Percentiles rank a stretch among this genome's conserved stretches.
These are phyloP conservation scores for Ramalina peruviana DNA, from an alignment of 495 filamentous ascomycete genomes.

Conservation along the genomic window DNA sequence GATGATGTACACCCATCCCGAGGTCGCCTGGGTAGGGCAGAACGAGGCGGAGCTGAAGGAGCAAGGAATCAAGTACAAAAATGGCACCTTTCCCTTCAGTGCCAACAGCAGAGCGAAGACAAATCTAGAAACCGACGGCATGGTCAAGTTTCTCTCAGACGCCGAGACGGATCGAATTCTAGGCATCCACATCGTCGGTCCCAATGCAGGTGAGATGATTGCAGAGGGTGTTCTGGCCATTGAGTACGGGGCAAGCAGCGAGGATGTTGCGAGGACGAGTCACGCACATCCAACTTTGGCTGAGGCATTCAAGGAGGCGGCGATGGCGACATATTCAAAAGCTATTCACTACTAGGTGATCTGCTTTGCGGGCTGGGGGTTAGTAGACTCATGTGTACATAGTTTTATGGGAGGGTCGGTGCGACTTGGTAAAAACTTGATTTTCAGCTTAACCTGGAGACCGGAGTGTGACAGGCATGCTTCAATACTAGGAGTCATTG, in stretches of 20 bases:
- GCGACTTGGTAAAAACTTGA: no score
- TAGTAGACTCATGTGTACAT: no score
- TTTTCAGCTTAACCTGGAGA: no score
- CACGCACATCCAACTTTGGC: slow-evolving; percentile 94
- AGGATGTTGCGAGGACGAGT: slow-evolving; percentile 90
- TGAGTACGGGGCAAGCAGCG: slow-evolving; percentile 89
- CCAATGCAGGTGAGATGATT: slow-evolving; percentile 98
- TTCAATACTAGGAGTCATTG: no score
- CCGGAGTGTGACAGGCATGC: no score
- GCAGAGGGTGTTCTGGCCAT: slow-evolving; percentile 90
- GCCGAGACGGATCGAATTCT: slow-evolving; percentile 93
- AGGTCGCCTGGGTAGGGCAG: slow-evolving; percentile 97
- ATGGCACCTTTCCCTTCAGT: slow-evolving; percentile 89
- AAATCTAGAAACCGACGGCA: slow-evolving; percentile 89
- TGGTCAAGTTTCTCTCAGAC: slow-evolving; percentile 95
- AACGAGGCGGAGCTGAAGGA: slow-evolving; percentile 93
- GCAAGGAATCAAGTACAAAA: slow-evolving; percentile 73
- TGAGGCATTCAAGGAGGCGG: slow-evolving; percentile 98
- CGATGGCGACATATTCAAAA: slow-evolving; percentile 95
- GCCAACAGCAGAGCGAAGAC: slow-evolving; percentile 98
- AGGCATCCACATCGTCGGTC: slow-evolving; percentile 90
- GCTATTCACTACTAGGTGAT: slow-evolving; percentile 79
- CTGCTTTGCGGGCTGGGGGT: background rate
- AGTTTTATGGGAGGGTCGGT: no score
- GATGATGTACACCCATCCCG: slow-evolving; percentile 99